phyloP scores from a whole-genome alignment of 208 protist genomes.

The Trypanosoma congolense region DNA sequence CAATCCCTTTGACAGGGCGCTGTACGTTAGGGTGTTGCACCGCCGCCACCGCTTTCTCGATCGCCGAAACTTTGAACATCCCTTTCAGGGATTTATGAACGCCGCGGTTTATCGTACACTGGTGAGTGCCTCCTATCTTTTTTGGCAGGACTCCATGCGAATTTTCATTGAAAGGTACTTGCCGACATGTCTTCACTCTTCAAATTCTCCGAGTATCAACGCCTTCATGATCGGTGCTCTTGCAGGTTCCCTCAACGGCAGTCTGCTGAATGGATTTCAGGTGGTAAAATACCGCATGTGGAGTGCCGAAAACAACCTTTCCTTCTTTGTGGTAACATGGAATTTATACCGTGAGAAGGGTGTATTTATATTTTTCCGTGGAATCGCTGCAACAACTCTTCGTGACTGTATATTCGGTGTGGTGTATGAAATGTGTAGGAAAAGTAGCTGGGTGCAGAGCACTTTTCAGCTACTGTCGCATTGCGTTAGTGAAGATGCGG shows the following conservation, averaged over 20 bases:
- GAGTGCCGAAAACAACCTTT: conserved; percentile 53
- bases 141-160: conserved; percentile 81
- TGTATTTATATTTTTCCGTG: conserved; percentile 79
- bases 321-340: conserved; percentile 50
- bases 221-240: conserved; percentile 67
- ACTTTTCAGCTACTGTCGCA: conserved; percentile 31
- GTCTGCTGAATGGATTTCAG: conserved; percentile 80
- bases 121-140: conserved; percentile 84
- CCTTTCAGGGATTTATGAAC: conserved; percentile 89
- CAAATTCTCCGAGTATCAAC: conserved; percentile 55
- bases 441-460: conserved; percentile 25
- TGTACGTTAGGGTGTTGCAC: conserved; percentile 85
- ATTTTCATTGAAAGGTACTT: conserved; percentile 55
- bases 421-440: conserved; percentile 75
- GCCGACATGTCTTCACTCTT: conserved; percentile 40
- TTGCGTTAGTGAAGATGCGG: neutral
- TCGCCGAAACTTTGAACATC: conserved; percentile 81
- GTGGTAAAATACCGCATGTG: conserved; percentile 90
- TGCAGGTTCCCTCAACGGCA: conserved; percentile 76
- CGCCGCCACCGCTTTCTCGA: conserved; percentile 72
- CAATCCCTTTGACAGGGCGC: conserved; percentile 84
- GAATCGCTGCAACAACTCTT: conserved; percentile 66
- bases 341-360: conserved; percentile 73
- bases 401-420: conserved; percentile 86
- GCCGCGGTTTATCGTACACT: conserved; percentile 85